Evolutionary conservation across 495 filamentous ascomycete genomes (phyloP), one percentile per base, ranked within the genome.

Genomic region (Cenococcum geophilum): DNA sequence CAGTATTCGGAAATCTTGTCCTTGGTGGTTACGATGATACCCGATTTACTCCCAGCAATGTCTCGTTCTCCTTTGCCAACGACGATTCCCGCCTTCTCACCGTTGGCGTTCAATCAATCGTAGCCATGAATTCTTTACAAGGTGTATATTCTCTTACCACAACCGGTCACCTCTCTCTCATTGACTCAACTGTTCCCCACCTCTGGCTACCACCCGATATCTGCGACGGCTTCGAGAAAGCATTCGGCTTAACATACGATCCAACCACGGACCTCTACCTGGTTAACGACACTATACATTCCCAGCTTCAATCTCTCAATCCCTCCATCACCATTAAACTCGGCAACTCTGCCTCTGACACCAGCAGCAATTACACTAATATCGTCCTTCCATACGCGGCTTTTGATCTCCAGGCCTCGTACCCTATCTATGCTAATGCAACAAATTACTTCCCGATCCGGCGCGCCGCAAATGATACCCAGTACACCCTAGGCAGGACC

Each of bases 1-100:
- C 76, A 32, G 78, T 80, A 4, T 77, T 78, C 55, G 73, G 68
- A 16, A 70, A 60, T 57, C 64, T 75, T 5, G 69, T 68, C n/a
- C 55, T 75, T 0, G 73, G 73, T 34, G 73, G 73, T 9, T 74
- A 73, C 52, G 73, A 75, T 51, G 57, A 63, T 14, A 61, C 71
- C 2, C 63, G 72, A 9, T 70, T 75, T 56, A 65, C 52, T 25
- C 63, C 70, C 10, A 71, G 57, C 55, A 49, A 60, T 3, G 62
- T 73, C 40, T 55, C 66, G 22, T 64, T 75, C 48, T 55, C 61
- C 20, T 62, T 68, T 54, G 16, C 57, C 32, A 57, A 52, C 5
- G 68, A 64, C 20, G 55, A 58, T 1, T 57, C 69, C 5, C 58
- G 60, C 22, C 50, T 65, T 14, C 48, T 75, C 35, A 65, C 62